Percentiles rank a stretch among this genome's conserved stretches.
These are phyloP conservation scores for Backusella mclennaniae DNA, from an alignment of 192 early-diverging fungal genomes.

Conservation along the genomic window DNA sequence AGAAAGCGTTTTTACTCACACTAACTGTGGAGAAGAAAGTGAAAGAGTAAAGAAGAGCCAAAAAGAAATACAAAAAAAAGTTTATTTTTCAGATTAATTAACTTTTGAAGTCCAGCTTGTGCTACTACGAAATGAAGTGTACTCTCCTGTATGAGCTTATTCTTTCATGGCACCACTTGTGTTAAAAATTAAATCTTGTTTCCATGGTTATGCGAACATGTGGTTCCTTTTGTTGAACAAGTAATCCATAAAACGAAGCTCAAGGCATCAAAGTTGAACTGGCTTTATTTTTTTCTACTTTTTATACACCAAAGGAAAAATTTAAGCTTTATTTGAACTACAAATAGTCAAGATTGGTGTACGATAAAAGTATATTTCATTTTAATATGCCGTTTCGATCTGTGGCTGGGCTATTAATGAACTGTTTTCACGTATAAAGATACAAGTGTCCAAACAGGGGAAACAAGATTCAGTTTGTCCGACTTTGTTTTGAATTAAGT, in stretches of 20 bases:
- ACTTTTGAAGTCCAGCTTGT: not conserved
- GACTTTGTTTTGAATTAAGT: not conserved
- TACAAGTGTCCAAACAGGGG: not conserved
- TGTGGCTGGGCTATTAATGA: not conserved
- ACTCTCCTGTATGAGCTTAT: not conserved
- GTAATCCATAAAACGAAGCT: no score
- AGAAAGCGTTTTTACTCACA: slow-evolving; percentile 2
- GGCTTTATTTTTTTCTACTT: no score
- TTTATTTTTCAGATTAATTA: not conserved
- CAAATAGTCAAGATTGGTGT: not conserved
- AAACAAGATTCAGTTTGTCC: not conserved
- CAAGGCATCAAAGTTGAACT: no score
- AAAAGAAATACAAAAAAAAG: slow-evolving; percentile 4
- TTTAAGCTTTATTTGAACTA: not conserved
- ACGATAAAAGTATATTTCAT: not conserved
- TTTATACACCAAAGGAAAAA: not conserved
- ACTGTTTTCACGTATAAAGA: not conserved
- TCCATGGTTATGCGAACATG: no score
- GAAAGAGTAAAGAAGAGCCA: not conserved
- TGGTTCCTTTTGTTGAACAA: no score
- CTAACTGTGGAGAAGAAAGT: slow-evolving; percentile 6
- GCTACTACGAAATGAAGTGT: not conserved
- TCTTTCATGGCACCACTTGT: no score
- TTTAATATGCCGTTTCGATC: not conserved
- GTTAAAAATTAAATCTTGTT: no score